Base-by-base conservation (phyloP, 495 filamentous ascomycete genomes). In the Cercophora newfieldiana region DNA sequence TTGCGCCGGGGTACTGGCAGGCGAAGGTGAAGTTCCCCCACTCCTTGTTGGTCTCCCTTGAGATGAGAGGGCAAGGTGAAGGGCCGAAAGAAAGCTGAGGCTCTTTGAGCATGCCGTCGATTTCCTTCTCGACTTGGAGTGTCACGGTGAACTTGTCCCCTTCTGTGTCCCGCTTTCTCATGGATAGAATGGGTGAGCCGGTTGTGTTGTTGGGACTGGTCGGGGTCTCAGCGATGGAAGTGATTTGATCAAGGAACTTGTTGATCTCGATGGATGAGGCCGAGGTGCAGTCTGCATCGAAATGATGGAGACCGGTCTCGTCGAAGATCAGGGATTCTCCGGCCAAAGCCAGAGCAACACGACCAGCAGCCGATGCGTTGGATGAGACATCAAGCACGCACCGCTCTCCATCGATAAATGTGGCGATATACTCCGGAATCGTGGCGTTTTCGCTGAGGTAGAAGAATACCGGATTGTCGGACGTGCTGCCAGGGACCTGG, bases 91-190 rank as follows among this genome's bases (percentile, higher is more conserved):
- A 37, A 31, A 73, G 33, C 12, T 66, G 30, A 1, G 71, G 71
- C 16, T 58, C 37, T 14, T 21, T 37, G 18, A 69, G 61, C 19
- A 51, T 29, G 26, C 24, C 25, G 59, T 53, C 53, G 14, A 69
- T 63, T 28, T 30, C 10, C 3, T 31, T 62, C 22, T 69, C 67
- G 25, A 69, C 57, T 18, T 68, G 37, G 12, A 73, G 57, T n/a
- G 53, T 44, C 1, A 73, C 69, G 0, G 69, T 71, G 25, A 73
- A 73, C 59, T 68, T 68, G 8, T 65, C 63, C 21, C 61, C 51
- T 24, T 62, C 26, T 12, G 66, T 47, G 2, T 66, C 47, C 24
- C 53, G 19, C 14, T 21, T 55, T 1, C 7, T 24, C 14, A 21
- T 1, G n/a, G 22, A 19, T 8, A 19, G 5, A 16, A 8, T 19